Base-by-base conservation (phyloP, 495 filamentous ascomycete genomes). In the Lentithecium fluviatile region DNA sequence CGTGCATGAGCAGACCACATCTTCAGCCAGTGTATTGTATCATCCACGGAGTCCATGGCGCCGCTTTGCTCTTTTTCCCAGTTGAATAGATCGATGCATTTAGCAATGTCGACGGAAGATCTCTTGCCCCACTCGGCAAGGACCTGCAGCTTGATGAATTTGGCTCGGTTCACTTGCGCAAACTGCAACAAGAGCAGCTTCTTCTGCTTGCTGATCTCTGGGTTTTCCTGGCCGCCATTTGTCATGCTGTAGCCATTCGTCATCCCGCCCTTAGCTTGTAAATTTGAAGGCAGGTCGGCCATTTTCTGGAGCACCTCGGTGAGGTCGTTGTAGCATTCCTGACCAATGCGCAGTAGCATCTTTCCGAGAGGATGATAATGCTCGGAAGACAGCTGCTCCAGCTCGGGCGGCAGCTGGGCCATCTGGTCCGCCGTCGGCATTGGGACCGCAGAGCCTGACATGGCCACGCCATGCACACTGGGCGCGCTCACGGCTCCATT, bases 121-220 rank as follows among this genome's bases (percentile, higher is more conserved):
- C 90, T 88, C 63, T 85, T 82, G 70, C 87, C 88, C 94, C 94
- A 98, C 70, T 88, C 85, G 2, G 85, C 83, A 38, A 98, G 83
- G 15, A 97, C 90, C 12, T 96, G 80, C 15, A 89, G 80, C 74
- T 98, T 97, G 69, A 94, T 90, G 75, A 95, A 97, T 57, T 85
- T 84, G 15, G 81, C 83, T 58, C 87, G 76, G 42, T 82, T 81
- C 11, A 77, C 72, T 49, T 86, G 78, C 5, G 87, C 82, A 72
- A 88, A 92, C 23, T 90, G 82, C 47, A 97, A 70, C 13, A 96
- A 70, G 45, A 79, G 74, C n/a, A 81, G 60, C 73, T 96, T 97
- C 76, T 97, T 97, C 40, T 83, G 79, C 26, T 88, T 60, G 73
- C 87, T 95, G 50, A 85, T 82, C 6, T 77, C 68, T 0, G 83